phyloP scores from a whole-genome alignment of 805 yeast genomes.

The Saccharomycopsis sp. region DNA sequence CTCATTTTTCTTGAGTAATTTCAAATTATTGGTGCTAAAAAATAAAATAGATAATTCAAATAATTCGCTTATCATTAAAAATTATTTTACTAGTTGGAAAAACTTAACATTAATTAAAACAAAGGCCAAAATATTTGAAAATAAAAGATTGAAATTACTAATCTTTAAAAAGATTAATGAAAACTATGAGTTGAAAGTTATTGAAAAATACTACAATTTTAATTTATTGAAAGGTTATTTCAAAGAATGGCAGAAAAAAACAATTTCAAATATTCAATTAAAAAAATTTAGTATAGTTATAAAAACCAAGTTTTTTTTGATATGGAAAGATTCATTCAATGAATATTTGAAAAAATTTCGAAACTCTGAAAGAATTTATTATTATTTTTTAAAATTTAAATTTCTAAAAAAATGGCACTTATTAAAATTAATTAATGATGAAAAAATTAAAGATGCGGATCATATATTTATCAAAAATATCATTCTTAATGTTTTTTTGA shows the following conservation, averaged over 20 bases:
- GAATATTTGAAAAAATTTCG: not conserved
- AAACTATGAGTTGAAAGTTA: constrained; percentile 3
- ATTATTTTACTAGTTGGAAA: constrained; percentile 12
- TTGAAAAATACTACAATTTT: constrained; percentile 5
- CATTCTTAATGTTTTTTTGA: no score
- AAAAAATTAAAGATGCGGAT: no score
- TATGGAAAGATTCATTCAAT: constrained; percentile 4
- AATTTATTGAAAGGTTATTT: constrained; percentile 3
- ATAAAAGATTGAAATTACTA: not conserved
- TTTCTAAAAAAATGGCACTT: constrained; percentile 9
- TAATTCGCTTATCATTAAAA: no score
- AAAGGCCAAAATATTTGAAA: constrained; percentile 4
- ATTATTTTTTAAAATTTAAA: not conserved
- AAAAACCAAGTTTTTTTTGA: constrained; percentile 1
- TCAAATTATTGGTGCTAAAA: constrained; percentile 1
- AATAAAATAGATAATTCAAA: no score
- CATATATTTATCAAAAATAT: no score
- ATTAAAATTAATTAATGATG: not conserved
- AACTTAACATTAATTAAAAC: not conserved
- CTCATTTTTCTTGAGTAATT: not conserved
- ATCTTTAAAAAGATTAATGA: constrained; percentile 2
- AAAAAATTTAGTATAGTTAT: not conserved
- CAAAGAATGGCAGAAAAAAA: constrained; percentile 1
- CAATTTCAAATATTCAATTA: not conserved
- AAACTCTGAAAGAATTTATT: not conserved